Conservation (phyloP, 1,284 basidiomycete species). For the Cystobasidium sp. region DNA sequence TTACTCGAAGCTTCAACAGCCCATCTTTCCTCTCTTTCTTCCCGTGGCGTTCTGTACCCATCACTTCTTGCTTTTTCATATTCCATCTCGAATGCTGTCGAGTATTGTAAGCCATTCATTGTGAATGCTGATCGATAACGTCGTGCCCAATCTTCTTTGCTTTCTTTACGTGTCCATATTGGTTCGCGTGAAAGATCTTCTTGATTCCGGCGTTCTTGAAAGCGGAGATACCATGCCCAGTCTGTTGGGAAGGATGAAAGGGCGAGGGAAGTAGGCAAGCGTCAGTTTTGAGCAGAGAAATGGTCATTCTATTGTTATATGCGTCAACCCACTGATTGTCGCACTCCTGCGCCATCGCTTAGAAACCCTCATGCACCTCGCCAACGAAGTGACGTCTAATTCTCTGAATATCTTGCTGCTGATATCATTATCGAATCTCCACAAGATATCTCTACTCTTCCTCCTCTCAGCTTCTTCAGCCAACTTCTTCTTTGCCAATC, state of each 20-base stretch:
- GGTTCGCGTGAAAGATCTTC: slow-evolving; percentile 24
- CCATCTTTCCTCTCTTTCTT: slow-evolving; percentile 44
- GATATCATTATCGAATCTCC: slow-evolving; percentile 43
- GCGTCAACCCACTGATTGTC: slow-evolving; percentile 37
- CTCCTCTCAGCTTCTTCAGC: slow-evolving; percentile 34
- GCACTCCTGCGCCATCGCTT: slow-evolving; percentile 42
- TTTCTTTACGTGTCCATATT: slow-evolving; percentile 44
- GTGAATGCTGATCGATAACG: slow-evolving; percentile 42
- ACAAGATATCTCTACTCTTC: slow-evolving; percentile 37
- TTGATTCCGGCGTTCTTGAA: slow-evolving; percentile 28
- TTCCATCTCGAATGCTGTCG: slow-evolving; percentile 41
- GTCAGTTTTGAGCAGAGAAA: neutral
- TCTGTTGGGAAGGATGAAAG: slow-evolving; percentile 18
- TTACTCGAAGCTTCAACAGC: slow-evolving; percentile 30
- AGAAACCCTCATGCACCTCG: slow-evolving; percentile 30
- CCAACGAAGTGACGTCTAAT: slow-evolving; percentile 36
- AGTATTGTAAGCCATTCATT: slow-evolving; percentile 38
- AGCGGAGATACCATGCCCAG: slow-evolving; percentile 44
- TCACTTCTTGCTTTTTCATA: slow-evolving; percentile 44
- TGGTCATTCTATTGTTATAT: neutral
- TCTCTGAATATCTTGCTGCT: slow-evolving; percentile 40
- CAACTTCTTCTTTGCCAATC: slow-evolving; percentile 26
- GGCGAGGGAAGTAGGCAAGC: neutral
- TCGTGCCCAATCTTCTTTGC: slow-evolving; percentile 45
- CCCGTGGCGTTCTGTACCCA: slow-evolving; percentile 45